phyloP scores from a whole-genome alignment of 164 flowering plant species.

The Piper betle region DNA sequence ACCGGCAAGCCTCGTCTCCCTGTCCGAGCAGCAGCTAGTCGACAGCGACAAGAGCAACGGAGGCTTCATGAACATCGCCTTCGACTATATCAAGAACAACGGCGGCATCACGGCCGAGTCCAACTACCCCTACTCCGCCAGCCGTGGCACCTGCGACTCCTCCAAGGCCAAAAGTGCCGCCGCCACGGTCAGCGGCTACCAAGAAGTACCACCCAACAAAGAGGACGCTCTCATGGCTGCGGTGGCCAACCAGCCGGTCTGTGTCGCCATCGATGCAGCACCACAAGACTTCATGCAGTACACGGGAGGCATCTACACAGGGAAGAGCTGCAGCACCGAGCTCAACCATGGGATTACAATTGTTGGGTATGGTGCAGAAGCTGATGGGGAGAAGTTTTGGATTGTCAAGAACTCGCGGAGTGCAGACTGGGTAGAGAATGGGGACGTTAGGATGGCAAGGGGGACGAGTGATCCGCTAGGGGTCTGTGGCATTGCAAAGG shows the following conservation, averaged over 20 bases:
- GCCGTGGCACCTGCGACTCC: neutral
- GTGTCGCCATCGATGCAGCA: slow-evolving; percentile 5
- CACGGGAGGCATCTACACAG: slow-evolving; percentile 1
- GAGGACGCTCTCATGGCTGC: slow-evolving; percentile 3
- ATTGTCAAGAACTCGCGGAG: slow-evolving; percentile 9
- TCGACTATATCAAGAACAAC: slow-evolving; percentile 2
- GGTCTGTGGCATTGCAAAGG: slow-evolving; percentile 7
- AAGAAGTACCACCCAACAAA: slow-evolving; percentile 4
- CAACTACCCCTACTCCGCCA: slow-evolving; percentile 2
- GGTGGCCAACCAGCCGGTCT: slow-evolving; percentile 3
- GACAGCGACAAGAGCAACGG: slow-evolving; percentile 6
- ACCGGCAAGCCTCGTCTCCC: slow-evolving; percentile 7
- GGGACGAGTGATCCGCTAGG: neutral
- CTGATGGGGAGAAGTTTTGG: slow-evolving; percentile 1
- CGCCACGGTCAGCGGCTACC: slow-evolving; percentile 6
- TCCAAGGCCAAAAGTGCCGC: neutral
- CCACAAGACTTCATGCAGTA: slow-evolving; percentile 1
- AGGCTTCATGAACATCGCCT: slow-evolving; percentile 3
- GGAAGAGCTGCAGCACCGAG: slow-evolving; percentile 2
- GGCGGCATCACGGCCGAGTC: slow-evolving; percentile 5
- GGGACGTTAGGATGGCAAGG: slow-evolving; percentile 5
- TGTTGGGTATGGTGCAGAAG: slow-evolving; percentile 6
- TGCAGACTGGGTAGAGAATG: slow-evolving; percentile 3
- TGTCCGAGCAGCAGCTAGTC: slow-evolving; percentile 12
- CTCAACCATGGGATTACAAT: slow-evolving; percentile 5